Conservation (phyloP, 2,329 filamentous ascomycete genomes). For the Pseudocercospora cruenta region DNA sequence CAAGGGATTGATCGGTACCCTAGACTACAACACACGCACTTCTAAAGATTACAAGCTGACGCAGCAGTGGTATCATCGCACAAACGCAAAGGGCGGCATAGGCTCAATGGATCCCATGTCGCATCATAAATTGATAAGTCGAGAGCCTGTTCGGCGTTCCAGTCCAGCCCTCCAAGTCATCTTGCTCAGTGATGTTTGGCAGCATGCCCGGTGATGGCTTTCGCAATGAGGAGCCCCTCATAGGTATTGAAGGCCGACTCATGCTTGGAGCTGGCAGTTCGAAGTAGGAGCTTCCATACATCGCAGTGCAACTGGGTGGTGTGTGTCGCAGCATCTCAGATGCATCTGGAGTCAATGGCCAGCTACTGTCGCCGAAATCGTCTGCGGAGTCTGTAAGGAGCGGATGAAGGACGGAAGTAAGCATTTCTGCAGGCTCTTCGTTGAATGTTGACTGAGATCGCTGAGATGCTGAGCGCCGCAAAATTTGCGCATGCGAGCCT, state of each 20-base stretch:
- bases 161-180: constrained; percentile 1
- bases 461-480: neutral
- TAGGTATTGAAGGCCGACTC: neutral
- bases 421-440: neutral
- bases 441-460: neutral
- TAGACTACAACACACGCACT: too few species aligned
- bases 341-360: constrained; percentile 7
- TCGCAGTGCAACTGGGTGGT: neutral
- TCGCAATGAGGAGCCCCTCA: neutral
- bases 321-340: neutral
- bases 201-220: neutral
- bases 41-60: too few species aligned
- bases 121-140: neutral
- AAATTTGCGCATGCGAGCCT: constrained; percentile 2
- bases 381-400: neutral
- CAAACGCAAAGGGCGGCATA: too few species aligned
- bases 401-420: neutral
- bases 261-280: neutral
- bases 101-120: neutral
- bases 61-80: constrained; percentile 4
- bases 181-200: neutral
- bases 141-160: neutral
- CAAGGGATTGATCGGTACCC: too few species aligned
- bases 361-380: neutral
- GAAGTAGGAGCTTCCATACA: neutral